These are phyloP conservation scores for Rhododendron griersonianum DNA, from an alignment of 148 eudicot genomes.

Conservation along the genomic window DNA sequence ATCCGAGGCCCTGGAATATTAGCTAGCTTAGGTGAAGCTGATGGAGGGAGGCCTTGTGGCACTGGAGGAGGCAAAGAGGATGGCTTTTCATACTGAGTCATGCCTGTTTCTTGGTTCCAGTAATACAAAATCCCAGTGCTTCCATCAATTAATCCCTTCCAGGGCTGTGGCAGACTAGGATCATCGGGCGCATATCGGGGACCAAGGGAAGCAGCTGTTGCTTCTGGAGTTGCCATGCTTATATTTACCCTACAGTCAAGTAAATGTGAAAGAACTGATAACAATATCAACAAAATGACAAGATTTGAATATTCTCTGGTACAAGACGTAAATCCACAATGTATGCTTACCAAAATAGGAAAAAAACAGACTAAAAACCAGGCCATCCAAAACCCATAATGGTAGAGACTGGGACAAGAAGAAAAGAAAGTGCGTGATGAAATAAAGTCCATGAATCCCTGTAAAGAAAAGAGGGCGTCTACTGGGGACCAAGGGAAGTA, in stretches of 20 bases:
- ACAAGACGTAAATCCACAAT: neutral
- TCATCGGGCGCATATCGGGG: constrained; percentile 97
- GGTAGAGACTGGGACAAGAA: neutral
- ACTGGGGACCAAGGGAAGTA: neutral
- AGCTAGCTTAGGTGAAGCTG: constrained; percentile 40
- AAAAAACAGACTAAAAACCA: neutral
- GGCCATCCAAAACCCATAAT: neutral
- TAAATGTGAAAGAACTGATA: neutral
- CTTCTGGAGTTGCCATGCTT: constrained; percentile 70
- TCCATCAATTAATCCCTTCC: constrained; percentile 97
- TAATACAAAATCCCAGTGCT: constrained; percentile 68
- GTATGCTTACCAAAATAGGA: neutral
- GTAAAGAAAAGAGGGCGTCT: neutral
- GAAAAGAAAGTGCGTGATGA: neutral
- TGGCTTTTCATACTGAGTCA: constrained; percentile 94
- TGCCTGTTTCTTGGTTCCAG: constrained; percentile 92
- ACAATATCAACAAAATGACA: neutral
- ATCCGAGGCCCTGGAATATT: constrained; percentile 36
- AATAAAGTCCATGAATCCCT: neutral
- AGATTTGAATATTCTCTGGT: neutral
- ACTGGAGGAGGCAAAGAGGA: constrained; percentile 38
- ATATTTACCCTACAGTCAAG: constrained; percentile 14
- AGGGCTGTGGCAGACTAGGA: constrained; percentile 84
- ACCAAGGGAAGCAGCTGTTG: constrained; percentile 56
- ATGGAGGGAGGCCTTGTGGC: constrained; percentile 48